phyloP scores from a whole-genome alignment of 495 filamentous ascomycete genomes.

The Aspergillus conjunctus region DNA sequence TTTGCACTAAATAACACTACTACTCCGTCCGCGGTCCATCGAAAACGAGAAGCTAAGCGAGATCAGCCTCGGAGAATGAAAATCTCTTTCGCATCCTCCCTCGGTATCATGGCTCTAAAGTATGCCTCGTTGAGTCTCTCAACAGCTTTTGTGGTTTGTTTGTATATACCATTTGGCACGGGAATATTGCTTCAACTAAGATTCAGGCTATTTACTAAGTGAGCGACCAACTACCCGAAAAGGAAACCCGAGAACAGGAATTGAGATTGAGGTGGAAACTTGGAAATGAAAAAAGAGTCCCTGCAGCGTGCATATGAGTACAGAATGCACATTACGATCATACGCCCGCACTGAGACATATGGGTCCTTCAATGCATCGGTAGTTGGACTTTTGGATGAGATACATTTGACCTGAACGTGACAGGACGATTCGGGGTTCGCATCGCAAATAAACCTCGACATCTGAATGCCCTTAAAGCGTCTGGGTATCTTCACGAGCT shows the following conservation, averaged over 20 bases:
- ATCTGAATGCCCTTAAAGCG: neutral
- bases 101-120: neutral
- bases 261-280: neutral
- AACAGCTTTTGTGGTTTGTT: neutral
- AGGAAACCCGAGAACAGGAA: neutral
- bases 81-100: conserved; percentile 1
- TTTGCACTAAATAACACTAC: neutral
- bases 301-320: conserved; percentile 10
- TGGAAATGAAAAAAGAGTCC: conserved; percentile 1
- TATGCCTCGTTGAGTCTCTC: neutral
- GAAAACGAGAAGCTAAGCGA: neutral
- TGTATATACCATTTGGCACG: neutral
- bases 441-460: too few species aligned
- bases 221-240: neutral
- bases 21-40: neutral
- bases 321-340: neutral
- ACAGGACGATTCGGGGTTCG: conserved; percentile 2
- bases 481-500: too few species aligned
- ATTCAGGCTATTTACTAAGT: neutral
- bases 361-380: conserved; percentile 19
- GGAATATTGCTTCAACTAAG: neutral
- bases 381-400: conserved; percentile 4
- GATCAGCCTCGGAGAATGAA: neutral
- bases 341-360: conserved; percentile 11
- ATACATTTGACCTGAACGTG: conserved; percentile 16